Evolutionary conservation across 176 grass and related monocot species (phyloP).

Genomic region (Cymbopogon citratus): DNA sequence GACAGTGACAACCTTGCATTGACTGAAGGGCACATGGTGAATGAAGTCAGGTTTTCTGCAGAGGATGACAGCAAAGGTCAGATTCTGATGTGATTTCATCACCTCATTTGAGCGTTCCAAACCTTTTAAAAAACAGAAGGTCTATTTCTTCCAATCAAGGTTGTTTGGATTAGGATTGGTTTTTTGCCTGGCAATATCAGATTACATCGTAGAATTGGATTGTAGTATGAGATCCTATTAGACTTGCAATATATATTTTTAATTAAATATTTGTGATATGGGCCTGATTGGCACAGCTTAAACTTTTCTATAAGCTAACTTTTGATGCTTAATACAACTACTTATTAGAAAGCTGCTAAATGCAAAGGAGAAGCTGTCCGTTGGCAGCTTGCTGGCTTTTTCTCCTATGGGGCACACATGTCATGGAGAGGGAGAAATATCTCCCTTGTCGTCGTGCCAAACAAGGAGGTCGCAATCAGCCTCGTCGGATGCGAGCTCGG

Average conservation of each 20-base stretch:
- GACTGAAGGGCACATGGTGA: slow-evolving; percentile 22
- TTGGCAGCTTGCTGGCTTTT: background rate
- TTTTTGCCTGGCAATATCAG: background rate
- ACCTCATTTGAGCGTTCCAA: slow-evolving; percentile 45
- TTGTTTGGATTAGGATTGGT: background rate
- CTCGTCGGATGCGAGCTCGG: background rate
- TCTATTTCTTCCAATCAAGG: slow-evolving; percentile 10
- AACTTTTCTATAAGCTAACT: background rate
- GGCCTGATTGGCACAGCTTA: background rate
- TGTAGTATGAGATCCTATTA: background rate
- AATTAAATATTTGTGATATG: background rate
- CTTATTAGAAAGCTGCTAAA: background rate
- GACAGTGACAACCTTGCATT: slow-evolving; percentile 48
- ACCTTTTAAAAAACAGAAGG: slow-evolving; percentile 27
- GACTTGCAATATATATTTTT: background rate
- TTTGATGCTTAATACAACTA: background rate
- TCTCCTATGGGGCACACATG: background rate
- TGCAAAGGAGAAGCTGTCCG: background rate
- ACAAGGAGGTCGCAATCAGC: background rate
- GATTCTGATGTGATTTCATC: slow-evolving; percentile 58
- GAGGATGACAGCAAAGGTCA: slow-evolving; percentile 42
- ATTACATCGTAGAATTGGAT: background rate
- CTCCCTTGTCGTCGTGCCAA: background rate
- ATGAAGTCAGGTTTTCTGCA: slow-evolving; percentile 28
- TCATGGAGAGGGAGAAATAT: background rate